Base-by-base conservation (phyloP, 768 basidiomycete species). In the Clitopilus passeckerianus region DNA sequence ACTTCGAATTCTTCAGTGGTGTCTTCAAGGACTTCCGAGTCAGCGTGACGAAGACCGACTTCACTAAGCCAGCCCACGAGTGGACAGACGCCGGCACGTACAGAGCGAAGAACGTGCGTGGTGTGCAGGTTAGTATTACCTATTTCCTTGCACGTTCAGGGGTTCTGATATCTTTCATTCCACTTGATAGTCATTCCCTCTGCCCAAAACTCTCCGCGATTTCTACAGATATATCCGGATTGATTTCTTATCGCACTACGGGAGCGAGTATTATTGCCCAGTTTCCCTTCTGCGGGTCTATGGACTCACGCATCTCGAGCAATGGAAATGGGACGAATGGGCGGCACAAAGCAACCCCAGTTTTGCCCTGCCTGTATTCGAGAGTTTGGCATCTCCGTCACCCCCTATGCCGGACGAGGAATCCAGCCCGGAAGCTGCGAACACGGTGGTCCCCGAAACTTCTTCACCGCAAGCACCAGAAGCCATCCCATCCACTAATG, bases 1-100 rank as follows among this genome's bases (percentile, higher is more conserved):
- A 98, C 68, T 97, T 92, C 69, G 96, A 99, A 75, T 98, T 98
- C 76, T 99, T 98, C 74, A 93, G 90, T 63, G 95, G 95, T 1
- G 91, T 97, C 14, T 95, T 98, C 77, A 90, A 91, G 72, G 93
- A 96, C 58, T 90, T 98, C 62, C 82, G 82, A 5, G 87, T 98
- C 53, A 91, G 89, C 70, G 93, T 83, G 10, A 86, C 93, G 0
- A 97, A 95, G 64, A 91, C 87, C 8, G 90, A 90, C 63, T 81
- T 82, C 7, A 81, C 78, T 18, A 79, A 80, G 41, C 71, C 77
- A 24, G 46, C 46, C 18, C 80, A 85, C 14, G 84, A 77, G 22
- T 94, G 92, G 90, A 82, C 80, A 14, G 76, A 75, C 34, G 89
- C 91, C 1, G 95, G 93, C 16, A 85, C 83, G 0, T 91, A 90